Percentiles rank a stretch among this genome's conserved stretches.
Conservation (phyloP, 495 filamentous ascomycete species). For the Penicillium cataractarum region DNA sequence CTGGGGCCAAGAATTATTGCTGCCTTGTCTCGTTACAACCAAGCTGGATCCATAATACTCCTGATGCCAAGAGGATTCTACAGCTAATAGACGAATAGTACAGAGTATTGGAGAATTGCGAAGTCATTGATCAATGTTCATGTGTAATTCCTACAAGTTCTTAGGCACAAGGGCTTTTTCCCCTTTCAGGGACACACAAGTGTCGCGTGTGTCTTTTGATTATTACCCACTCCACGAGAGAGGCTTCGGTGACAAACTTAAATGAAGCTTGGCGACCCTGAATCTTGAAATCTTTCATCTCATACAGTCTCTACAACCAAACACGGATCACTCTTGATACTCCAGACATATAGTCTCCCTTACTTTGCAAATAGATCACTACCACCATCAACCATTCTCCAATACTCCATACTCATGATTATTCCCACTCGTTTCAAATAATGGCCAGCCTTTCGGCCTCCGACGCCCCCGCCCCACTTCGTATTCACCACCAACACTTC, state of each 20-base stretch:
- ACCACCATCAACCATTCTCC: background rate
- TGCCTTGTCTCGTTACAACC: background rate
- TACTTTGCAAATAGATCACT: background rate
- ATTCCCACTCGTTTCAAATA: background rate
- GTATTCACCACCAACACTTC: background rate
- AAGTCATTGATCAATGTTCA: background rate
- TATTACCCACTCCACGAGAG: background rate
- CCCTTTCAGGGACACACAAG: background rate
- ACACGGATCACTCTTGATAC: background rate
- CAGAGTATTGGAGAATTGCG: background rate
- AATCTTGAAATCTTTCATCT: background rate
- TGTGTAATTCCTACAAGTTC: background rate
- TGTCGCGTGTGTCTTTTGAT: constrained; percentile 3
- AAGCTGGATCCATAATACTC: too few relatives aligned
- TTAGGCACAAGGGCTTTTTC: background rate
- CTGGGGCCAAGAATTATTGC: background rate
- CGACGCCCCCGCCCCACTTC: background rate
- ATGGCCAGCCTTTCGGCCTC: background rate
- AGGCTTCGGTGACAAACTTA: background rate
- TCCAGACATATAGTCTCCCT: background rate
- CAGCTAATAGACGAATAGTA: background rate
- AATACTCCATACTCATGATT: too few relatives aligned
- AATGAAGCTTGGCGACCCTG: constrained; percentile 1
- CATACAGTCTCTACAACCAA: background rate
- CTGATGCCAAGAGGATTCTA: background rate